A percentile compares a stretch with the other conserved stretches of the same genome.
Evolutionary conservation across 1,284 basidiomycete genomes (phyloP).

Genomic region (Apiotrichum gracile): DNA sequence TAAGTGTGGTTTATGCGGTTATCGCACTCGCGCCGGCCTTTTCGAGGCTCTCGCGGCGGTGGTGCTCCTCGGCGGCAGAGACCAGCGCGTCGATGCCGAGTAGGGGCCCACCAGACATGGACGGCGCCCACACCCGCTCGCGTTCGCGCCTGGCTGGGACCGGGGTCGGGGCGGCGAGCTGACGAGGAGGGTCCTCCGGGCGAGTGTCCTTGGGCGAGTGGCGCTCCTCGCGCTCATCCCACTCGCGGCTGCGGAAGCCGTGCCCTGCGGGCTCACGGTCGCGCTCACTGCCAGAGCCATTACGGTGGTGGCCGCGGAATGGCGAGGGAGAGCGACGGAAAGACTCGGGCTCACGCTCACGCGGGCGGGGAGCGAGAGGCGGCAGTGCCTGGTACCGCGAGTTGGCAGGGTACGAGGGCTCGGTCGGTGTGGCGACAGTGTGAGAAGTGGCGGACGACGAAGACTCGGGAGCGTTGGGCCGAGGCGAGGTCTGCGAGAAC

Average conservation of each 20-base stretch:
- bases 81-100: constrained; percentile 41
- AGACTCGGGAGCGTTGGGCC: neutral
- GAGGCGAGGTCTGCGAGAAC: constrained; percentile 5
- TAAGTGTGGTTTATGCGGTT: neutral
- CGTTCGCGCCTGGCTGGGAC: too few relatives aligned
- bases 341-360: neutral
- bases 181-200: constrained; percentile 5
- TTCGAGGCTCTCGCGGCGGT: constrained; percentile 20
- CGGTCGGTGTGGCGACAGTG: constrained; percentile 3
- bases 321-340: constrained; percentile 12
- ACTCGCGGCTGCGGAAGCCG: constrained; percentile 4
- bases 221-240: constrained; percentile 1
- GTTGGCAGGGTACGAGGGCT: constrained; percentile 1
- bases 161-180: constrained; percentile 5
- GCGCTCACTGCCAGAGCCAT: neutral
- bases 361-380: constrained; percentile 20
- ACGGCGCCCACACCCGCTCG: constrained; percentile 7
- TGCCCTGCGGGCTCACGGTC: too few relatives aligned
- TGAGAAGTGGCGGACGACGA: constrained; percentile 10
- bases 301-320: neutral
- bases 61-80: constrained; percentile 36
- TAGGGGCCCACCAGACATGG: constrained; percentile 7
- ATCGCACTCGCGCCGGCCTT: constrained; percentile 7
- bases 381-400: constrained; percentile 20
- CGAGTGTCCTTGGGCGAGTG: neutral